Conservation (phyloP, 495 filamentous ascomycete genomes). For the Neurospora sp. region DNA sequence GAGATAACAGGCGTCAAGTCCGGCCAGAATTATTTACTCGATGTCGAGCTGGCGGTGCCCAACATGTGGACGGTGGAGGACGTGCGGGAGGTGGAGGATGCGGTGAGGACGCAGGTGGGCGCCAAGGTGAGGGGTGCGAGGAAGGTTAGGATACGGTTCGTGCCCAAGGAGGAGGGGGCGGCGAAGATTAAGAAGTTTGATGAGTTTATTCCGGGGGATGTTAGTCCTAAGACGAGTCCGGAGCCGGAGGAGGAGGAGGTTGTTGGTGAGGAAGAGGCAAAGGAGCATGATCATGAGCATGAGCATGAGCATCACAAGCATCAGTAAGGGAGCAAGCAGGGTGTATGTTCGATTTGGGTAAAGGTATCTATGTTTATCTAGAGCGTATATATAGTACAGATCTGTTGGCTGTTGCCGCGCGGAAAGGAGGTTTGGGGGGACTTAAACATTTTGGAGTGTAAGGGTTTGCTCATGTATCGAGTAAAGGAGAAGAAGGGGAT, state of each 20-base stretch:
- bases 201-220: constrained; percentile 66
- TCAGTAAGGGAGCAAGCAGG: background rate
- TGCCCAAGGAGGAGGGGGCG: constrained; percentile 46
- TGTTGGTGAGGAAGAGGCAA: constrained; percentile 11
- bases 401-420: background rate
- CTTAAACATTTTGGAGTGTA: background rate
- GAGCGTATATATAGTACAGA: background rate
- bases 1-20: constrained; percentile 83
- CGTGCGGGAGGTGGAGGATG: constrained; percentile 58
- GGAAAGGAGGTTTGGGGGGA: background rate
- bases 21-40: constrained; percentile 89
- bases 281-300: constrained; percentile 34
- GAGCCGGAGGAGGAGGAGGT: constrained; percentile 51
- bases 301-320: constrained; percentile 8
- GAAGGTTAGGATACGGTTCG: constrained; percentile 70
- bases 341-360: background rate
- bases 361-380: background rate
- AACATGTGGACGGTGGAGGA: constrained; percentile 59
- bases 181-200: constrained; percentile 54
- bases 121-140: constrained; percentile 70
- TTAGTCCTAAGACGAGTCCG: constrained; percentile 50
- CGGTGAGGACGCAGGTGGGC: constrained; percentile 58
- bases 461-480: background rate
- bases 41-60: constrained; percentile 74
- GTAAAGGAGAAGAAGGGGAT: background rate